Evolutionary conservation across 2,329 filamentous ascomycete species (phyloP).

Genomic region (Eutypa lata): DNA sequence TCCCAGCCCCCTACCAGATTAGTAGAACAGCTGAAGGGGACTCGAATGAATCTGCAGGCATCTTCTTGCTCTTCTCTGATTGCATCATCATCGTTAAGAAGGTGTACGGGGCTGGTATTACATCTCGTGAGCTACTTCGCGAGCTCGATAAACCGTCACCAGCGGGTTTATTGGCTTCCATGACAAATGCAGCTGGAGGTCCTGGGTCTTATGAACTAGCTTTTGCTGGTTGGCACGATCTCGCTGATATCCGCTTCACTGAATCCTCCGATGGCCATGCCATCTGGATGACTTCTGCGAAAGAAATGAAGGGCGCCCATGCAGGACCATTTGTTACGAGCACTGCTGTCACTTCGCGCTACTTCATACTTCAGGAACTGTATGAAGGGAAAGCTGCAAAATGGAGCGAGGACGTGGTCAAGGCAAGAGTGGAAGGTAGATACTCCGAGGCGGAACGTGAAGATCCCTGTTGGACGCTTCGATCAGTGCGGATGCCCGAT

Average conservation of each 20-base stretch:
- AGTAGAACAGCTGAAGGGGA: slow-evolving; percentile 37
- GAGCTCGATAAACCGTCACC: slow-evolving; percentile 80
- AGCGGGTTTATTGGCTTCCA: slow-evolving; percentile 58
- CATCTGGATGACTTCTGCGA: slow-evolving; percentile 65
- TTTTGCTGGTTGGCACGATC: slow-evolving; percentile 69
- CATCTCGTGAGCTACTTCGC: slow-evolving; percentile 74
- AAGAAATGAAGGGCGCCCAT: slow-evolving; percentile 56
- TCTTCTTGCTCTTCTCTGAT: slow-evolving; percentile 83
- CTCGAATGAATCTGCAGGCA: slow-evolving; percentile 54
- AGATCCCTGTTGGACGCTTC: slow-evolving; percentile 74
- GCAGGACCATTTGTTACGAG: slow-evolving; percentile 44
- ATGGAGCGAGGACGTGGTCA: slow-evolving; percentile 80
- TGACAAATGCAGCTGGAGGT: slow-evolving; percentile 61
- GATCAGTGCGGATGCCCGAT: slow-evolving; percentile 63
- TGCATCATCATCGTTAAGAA: slow-evolving; percentile 76
- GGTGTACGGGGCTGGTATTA: slow-evolving; percentile 56
- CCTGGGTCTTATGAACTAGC: slow-evolving; percentile 66
- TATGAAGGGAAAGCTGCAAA: slow-evolving; percentile 77
- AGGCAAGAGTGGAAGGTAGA: slow-evolving; percentile 80
- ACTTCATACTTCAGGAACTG: slow-evolving; percentile 68
- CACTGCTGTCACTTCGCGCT: slow-evolving; percentile 57
- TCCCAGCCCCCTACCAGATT: slow-evolving; percentile 66
- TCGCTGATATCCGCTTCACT: slow-evolving; percentile 70
- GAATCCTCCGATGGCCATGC: slow-evolving; percentile 63
- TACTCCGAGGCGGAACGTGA: slow-evolving; percentile 84